Base-by-base conservation (phyloP, 257 asterid genomes). In the Cordia subcordata region DNA sequence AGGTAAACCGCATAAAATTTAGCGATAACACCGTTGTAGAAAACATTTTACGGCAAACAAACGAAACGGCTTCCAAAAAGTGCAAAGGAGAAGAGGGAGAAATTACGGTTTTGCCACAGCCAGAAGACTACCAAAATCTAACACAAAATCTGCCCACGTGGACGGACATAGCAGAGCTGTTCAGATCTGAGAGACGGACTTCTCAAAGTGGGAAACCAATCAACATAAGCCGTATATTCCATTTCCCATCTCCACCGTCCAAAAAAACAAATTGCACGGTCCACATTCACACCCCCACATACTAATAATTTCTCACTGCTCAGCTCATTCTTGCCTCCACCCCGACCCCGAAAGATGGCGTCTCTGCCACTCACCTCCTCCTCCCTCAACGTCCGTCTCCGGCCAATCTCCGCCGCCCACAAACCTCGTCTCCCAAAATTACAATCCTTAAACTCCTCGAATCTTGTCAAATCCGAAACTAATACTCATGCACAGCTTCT, bases 341-440 rank as follows among this genome's bases (percentile, higher is more conserved):
- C 56, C 33, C 42, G 62, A 20, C 20, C 75, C 64, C 16, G 33
- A 47, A 53, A 18, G 61, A 86, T 86, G 95, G 84, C 89, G 68
- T 75, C 88, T 59, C 45, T 81, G 10, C 76, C 84, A 23, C 74
- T 86, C 45, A 63, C 81, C 59, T 65, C 87, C 58, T 65, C 87
- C 58, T 55, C 95, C 46, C 57, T 81, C 10, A 81, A 75, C 80
- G 80, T 81, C 69, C 87, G 80, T 19, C 60, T 75, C 73, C 84
- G 80, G 14, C 82, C 85, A 47, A 44, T 53, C 50, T 33, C 57
- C 39, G 38, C 71, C 53, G n/a, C 65, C 27, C 62, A 42, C 13
- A 57, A 68, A 53, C 18, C 60, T 55, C 74, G 10, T 58, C 40
- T 50, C 65, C 50, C 60, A 10, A 0, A 58, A 46, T 13, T 21